Conservation (phyloP, 257 asterid species). For the Anisodus acutangulus region DNA sequence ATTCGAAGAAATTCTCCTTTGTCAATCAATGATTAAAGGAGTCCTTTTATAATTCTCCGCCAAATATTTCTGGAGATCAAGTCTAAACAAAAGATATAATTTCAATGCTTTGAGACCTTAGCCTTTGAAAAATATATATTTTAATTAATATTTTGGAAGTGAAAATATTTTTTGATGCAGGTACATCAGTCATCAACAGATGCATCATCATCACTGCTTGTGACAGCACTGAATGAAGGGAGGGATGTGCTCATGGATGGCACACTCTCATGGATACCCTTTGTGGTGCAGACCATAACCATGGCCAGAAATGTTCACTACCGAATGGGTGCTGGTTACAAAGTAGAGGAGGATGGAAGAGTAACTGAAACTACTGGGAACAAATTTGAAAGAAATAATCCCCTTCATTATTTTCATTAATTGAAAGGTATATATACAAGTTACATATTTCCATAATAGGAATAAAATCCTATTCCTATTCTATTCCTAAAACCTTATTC, state of each 20-base stretch:
- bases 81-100: neutral
- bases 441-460: too few relatives aligned
- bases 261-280: constrained; percentile 94
- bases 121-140: neutral
- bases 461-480: too few relatives aligned
- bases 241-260: constrained; percentile 99
- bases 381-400: too few relatives aligned
- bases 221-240: constrained; percentile 90
- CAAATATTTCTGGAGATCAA: neutral
- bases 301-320: constrained; percentile 42
- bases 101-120: neutral
- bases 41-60: too few relatives aligned
- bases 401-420: too few relatives aligned
- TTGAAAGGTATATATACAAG: too few relatives aligned
- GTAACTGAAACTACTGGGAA: constrained; percentile 37
- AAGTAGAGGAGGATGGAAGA: constrained; percentile 35
- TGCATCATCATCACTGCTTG: constrained; percentile 93
- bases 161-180: constrained; percentile 38
- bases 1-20: neutral
- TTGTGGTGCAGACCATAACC: constrained; percentile 57
- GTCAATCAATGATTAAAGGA: neutral
- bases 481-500: too few relatives aligned
- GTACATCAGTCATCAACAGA: constrained; percentile 96
- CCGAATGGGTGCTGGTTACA: constrained; percentile 37
- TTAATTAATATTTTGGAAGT: neutral